Evolutionary conservation across 306 rosid species (phyloP).

Genomic region (Castanea mollissima): DNA sequence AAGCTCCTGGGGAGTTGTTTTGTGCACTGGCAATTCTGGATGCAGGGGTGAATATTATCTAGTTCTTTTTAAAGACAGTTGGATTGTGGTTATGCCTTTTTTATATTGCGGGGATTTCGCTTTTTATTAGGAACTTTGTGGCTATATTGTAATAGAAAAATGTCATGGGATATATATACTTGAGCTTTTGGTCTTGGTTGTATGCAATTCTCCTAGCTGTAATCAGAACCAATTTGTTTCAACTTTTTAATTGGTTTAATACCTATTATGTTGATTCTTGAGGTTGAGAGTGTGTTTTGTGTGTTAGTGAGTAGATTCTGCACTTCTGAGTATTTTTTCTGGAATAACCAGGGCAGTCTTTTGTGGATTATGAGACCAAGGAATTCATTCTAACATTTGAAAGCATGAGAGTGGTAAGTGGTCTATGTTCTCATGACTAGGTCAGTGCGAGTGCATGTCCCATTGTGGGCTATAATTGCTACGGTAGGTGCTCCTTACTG

Average conservation of each 20-base stretch:
- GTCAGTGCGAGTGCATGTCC: neutral
- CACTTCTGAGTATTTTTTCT: neutral
- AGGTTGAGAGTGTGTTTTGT: too few relatives aligned
- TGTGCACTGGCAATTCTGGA: conserved; percentile 70
- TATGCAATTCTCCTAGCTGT: conserved; percentile 46
- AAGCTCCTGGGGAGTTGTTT: conserved; percentile 37
- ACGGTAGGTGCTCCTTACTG: neutral
- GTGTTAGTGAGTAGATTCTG: neutral
- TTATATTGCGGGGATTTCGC: conserved; percentile 5
- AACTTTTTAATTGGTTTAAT: conserved; percentile 15
- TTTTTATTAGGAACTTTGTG: conserved; percentile 46
- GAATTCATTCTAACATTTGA: too few relatives aligned
- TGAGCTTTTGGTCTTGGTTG: conserved; percentile 50
- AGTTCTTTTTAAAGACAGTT: conserved; percentile 51
- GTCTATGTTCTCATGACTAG: neutral
- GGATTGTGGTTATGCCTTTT: conserved; percentile 42
- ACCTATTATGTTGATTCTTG: neutral
- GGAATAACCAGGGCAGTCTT: neutral
- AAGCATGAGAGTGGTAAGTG: neutral
- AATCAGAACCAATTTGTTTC: conserved; percentile 44
- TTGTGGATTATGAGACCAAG: neutral
- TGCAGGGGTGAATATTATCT: conserved; percentile 97
- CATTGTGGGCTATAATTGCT: neutral
- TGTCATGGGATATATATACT: conserved; percentile 47
- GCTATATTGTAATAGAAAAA: conserved; percentile 55